phyloP scores from a whole-genome alignment of 371 early-diverging fungal species.

The Globomyces sp. region DNA sequence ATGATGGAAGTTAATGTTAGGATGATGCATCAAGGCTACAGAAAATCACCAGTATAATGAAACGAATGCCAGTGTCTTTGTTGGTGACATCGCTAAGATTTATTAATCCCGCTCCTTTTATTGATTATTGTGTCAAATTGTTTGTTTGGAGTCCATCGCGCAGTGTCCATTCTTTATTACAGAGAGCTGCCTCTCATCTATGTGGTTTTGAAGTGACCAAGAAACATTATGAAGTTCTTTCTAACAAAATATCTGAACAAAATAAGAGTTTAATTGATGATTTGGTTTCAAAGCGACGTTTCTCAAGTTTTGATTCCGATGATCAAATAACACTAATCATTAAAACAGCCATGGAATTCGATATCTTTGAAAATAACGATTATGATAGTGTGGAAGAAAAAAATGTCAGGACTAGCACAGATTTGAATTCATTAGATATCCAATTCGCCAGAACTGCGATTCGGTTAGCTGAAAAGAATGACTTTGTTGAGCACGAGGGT shows the following conservation, averaged over 20 bases:
- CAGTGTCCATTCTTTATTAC: conserved; percentile 6
- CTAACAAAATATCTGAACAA: not conserved
- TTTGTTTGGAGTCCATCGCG: conserved; percentile 10
- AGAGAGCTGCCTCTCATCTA: conserved; percentile 6
- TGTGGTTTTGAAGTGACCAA: conserved; percentile 5
- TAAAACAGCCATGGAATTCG: conserved; percentile 2
- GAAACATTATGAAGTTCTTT: not conserved
- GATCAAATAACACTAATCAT: not conserved
- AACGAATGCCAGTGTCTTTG: conserved; percentile 7
- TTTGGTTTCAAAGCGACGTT: not conserved
- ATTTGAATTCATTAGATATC: not conserved
- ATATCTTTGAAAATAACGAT: not conserved
- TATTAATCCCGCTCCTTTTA: conserved; percentile 15
- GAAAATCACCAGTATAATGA: not conserved
- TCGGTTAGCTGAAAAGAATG: conserved; percentile 12
- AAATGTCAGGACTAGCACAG: not conserved
- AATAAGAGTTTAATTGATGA: not conserved
- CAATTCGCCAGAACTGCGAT: not conserved
- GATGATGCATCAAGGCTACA: conserved; percentile 4
- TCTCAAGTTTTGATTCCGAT: conserved; percentile 1
- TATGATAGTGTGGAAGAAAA: not conserved
- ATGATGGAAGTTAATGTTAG: not conserved
- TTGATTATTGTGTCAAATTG: not conserved
- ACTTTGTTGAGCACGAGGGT: not conserved
- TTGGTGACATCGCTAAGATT: conserved; percentile 11